Base-by-base conservation (phyloP, 2,329 filamentous ascomycete genomes). In the Orbilia brochopaga region DNA sequence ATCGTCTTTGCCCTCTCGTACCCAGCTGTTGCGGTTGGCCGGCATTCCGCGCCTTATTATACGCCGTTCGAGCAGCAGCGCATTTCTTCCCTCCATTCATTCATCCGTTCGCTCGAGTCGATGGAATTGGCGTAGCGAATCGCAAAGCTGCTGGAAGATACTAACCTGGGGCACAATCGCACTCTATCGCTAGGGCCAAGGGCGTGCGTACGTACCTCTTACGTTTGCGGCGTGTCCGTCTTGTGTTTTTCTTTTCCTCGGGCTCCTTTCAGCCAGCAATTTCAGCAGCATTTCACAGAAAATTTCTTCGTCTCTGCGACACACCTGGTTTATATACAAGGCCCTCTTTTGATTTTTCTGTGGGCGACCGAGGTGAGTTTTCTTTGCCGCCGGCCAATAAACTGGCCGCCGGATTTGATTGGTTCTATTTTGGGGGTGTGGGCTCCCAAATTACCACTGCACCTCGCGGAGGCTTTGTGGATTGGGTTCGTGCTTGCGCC, bases 301-400 rank as follows among this genome's bases (percentile, higher is more conserved):
- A 42, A 42, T 42, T 42, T 42, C n/a, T 17, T 32, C 27, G 27
- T 42, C 37, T 17, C 37, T 42, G 37, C 37, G 51, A 51, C 51
- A 51, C 51, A 62, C 46, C 46, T 51, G 54, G 37, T 46, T 70
- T 70, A 64, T 70, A 70, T 60, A 51, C 48, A 54, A 48, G 17
- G 5, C 19, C 27, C 13, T n/a, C n/a, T n/a, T n/a, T n/a, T n/a
- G 23, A 42, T 62, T 23, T 56, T 35, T 55, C 15, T 17, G 42
- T 30, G 61, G 56, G 19, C 32, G 55, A 46, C 51, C 24, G 44
- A 52, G 60, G 59, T 62, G 50, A 62, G 66, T 64, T 70, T 70
- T 70, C 59, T 56, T 70, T 70, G 59, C 66, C 66, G 59, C 66
- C 66, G 66, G 27, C 66, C 59, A 63, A 64, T 70, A 59, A 51